phyloP scores from a whole-genome alignment of 257 asterid species.

The Coffea eugenioides region DNA sequence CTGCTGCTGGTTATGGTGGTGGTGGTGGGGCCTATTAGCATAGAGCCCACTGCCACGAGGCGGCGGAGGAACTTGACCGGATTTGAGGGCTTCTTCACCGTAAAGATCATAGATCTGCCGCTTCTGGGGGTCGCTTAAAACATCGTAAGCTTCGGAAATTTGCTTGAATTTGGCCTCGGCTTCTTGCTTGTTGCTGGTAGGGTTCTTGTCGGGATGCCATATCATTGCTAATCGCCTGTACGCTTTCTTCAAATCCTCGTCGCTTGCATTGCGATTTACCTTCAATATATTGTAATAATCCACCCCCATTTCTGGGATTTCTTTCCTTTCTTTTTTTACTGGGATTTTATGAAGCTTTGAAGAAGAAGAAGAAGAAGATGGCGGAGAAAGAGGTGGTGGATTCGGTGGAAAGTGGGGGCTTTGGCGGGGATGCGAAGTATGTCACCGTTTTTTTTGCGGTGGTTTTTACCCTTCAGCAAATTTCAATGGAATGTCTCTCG shows the following conservation, averaged over 20 bases:
- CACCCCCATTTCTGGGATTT: slow-evolving; percentile 57
- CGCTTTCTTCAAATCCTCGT: slow-evolving; percentile 78
- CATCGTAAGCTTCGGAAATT: slow-evolving; percentile 95
- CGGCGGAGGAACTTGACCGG: slow-evolving; percentile 73
- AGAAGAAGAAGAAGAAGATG: no score
- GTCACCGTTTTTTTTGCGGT: no score
- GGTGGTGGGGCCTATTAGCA: slow-evolving; percentile 10
- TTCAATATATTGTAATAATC: slow-evolving; percentile 96
- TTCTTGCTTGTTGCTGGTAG: slow-evolving; percentile 53
- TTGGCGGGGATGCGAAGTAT: no score
- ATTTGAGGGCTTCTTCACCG: slow-evolving; percentile 91
- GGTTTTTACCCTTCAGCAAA: no score
- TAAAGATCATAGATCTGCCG: slow-evolving; percentile 99
- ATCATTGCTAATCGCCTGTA: slow-evolving; percentile 92
- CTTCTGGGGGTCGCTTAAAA: slow-evolving; percentile 92
- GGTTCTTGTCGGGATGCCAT: slow-evolving; percentile 98
- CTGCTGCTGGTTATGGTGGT: slow-evolving; percentile 21
- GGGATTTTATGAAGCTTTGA: no score
- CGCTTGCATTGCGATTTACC: slow-evolving; percentile 91
- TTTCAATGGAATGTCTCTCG: no score
- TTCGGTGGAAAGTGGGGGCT: no score
- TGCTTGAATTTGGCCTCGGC: slow-evolving; percentile 96
- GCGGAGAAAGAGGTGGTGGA: no score
- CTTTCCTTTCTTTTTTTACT: no score
- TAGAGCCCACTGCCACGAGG: slow-evolving; percentile 43